Evolutionary conservation across 1,284 basidiomycete genomes (phyloP), one percentile per base, ranked within the genome.

Genomic region (Trichosporon sp.): DNA sequence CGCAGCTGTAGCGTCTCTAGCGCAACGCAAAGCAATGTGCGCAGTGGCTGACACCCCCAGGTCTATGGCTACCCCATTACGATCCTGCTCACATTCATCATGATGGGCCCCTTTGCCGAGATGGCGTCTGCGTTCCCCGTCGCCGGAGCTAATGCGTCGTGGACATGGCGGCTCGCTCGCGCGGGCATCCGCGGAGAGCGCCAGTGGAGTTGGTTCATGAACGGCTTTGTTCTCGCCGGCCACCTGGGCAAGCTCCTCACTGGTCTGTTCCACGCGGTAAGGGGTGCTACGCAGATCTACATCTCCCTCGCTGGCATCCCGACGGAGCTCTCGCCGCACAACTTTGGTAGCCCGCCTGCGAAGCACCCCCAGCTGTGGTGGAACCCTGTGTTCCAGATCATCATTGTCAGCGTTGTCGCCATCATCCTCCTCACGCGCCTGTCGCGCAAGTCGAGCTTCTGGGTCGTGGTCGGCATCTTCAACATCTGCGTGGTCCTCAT

Each of bases 71-170:
- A 77, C 75, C 77, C 76, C 3, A 32, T 77, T 3, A 73, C 73
- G 1, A 74, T 73, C 8, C 7, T 77, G 9, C 65, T 75, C 57
- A 65, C 71, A 34, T 62, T 74, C 11, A 68, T 70, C 59, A 73
- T 80, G 49, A 74, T 74, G 3, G 65, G 74, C 6, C 71, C 75
- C 0, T 63, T 80, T 34, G 69, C 72, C 13, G 78, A 78, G 62
- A 61, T 78, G 1, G 76, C 76, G 6, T 77, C 76, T 9, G 74
- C 76, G 0, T 80, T 76, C 54, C 78, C 78, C 13, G 77, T 80
- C 3, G 71, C 77, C 4, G 78, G 78, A 1, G 78, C 76, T 0
- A 77, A 78, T 73, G 69, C 74, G 0, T 74, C 73, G 2, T 79
- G 78, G 78, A 70, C 76, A 1, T 79, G 78, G 78, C 76, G 75